These are phyloP conservation scores for Carex arenaria DNA, from an alignment of 202 grass and related monocot species.

Conservation along the genomic window DNA sequence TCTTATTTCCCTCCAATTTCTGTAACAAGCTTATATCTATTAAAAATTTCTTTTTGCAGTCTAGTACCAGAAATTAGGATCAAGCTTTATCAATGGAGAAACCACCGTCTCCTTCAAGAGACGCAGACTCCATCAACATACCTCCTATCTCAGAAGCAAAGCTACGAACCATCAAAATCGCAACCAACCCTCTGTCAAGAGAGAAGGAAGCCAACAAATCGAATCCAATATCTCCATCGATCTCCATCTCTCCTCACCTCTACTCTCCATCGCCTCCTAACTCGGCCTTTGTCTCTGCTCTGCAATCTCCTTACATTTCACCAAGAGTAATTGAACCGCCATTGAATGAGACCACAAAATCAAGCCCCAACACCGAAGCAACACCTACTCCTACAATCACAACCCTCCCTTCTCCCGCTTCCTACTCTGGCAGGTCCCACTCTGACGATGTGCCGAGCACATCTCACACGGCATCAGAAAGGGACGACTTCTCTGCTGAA, in stretches of 20 bases:
- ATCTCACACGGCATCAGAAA: constrained; percentile 76
- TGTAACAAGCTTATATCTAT: neutral
- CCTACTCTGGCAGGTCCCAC: constrained; percentile 52
- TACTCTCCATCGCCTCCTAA: constrained; percentile 92
- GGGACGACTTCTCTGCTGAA: constrained; percentile 50
- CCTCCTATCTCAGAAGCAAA: constrained; percentile 34
- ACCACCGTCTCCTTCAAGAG: constrained; percentile 42
- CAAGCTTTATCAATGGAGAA: constrained; percentile 58
- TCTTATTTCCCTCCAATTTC: constrained; percentile 20
- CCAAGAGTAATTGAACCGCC: constrained; percentile 61
- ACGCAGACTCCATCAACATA: constrained; percentile 30
- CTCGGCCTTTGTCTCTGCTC: constrained; percentile 88
- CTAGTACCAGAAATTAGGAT: neutral
- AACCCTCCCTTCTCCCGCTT: constrained; percentile 44
- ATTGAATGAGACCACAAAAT: constrained; percentile 14
- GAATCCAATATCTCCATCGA: constrained; percentile 74
- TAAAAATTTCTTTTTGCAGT: neutral
- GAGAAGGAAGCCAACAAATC: constrained; percentile 45
- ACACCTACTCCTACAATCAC: constrained; percentile 29
- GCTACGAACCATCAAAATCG: constrained; percentile 74
- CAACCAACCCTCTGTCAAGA: constrained; percentile 15
- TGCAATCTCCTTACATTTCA: constrained; percentile 97
- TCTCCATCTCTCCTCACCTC: constrained; percentile 81
- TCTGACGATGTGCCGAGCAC: constrained; percentile 82
- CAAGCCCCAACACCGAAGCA: neutral